Base-by-base conservation (phyloP, 208 protist species). In the Perkinsela sp. region DNA sequence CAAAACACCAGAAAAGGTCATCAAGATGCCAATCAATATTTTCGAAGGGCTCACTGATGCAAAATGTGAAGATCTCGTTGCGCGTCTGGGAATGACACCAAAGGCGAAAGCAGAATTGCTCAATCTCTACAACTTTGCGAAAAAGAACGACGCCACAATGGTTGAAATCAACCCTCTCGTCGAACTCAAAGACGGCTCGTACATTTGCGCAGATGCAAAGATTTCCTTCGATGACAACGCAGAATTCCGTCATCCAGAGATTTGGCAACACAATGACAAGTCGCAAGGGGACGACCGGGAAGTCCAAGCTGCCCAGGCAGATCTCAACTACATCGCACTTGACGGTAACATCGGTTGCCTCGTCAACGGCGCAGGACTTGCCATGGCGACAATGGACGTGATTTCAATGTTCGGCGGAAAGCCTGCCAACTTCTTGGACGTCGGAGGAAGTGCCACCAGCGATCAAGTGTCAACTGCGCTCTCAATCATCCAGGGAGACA, bases 351-450 rank as follows among this genome's bases (percentile, higher is more conserved):
- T 99, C 68, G 87, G 86, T 67, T 94, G 90, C 78, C 81, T 94
- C 30, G 96, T 98, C 65, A 98, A 97, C 74, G 95, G 95, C 74
- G 95, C 93, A 30, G 97, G 93, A 73, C 88, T 99, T 2, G 97
- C 96, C 66, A 99, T 99, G 97, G 96, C 96, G 28, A 99, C 97
- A 31, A 98, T 99, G 96, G 97, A 99, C 74, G 92, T 98, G 75
- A 98, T 99, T 74, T 96, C 96, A 70, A 78, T 97, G 16, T 77
- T 96, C 75, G 95, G 95, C 68, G 95, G 94, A 67, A 84, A 77
- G 57, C 96, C 97, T 32, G 97, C 97, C 31, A 99, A 99, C 93
- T 99, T 99, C 81, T 87, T 98, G 30, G 97, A 99, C 71, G 89
- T 98, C 48, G 95, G 96, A 74, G 95, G 96, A 71, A 88, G 84